Evolutionary conservation across 345 rosid species (phyloP).

Genomic region (Streptanthus diversifolius): DNA sequence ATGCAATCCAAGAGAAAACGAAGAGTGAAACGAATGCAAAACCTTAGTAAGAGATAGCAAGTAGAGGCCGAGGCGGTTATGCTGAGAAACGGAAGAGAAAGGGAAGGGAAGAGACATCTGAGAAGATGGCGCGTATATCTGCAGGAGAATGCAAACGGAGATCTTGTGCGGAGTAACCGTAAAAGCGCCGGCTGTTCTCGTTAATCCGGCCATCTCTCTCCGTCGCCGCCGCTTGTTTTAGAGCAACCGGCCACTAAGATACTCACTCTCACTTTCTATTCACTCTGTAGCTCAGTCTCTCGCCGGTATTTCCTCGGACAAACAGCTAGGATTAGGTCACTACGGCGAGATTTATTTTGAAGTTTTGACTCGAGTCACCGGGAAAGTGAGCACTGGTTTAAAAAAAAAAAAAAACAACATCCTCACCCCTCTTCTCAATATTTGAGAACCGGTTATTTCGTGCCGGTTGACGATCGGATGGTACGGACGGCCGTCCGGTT

Average conservation of each 20-base stretch:
- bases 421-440: not conserved
- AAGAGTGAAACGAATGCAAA: not conserved
- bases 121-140: constrained; percentile 71
- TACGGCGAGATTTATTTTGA: not conserved
- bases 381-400: constrained; percentile 32
- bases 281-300: not conserved
- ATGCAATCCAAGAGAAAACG: not conserved
- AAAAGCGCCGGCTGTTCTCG: constrained; percentile 47
- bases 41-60: constrained; percentile 85
- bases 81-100: constrained; percentile 83
- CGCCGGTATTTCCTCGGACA: constrained; percentile 23
- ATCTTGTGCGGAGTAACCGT: constrained; percentile 83
- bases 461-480: not conserved
- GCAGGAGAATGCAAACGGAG: constrained; percentile 73
- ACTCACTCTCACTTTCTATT: not conserved
- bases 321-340: constrained; percentile 32
- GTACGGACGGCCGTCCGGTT: not conserved
- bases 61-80: constrained; percentile 81
- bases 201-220: constrained; percentile 45
- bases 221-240: not conserved
- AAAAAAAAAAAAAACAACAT: not conserved
- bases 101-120: constrained; percentile 60
- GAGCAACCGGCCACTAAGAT: not conserved
- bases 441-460: constrained; percentile 11
- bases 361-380: constrained; percentile 16